Conservation (phyloP, 805 yeast genomes). For the Alloascoidea africana region DNA sequence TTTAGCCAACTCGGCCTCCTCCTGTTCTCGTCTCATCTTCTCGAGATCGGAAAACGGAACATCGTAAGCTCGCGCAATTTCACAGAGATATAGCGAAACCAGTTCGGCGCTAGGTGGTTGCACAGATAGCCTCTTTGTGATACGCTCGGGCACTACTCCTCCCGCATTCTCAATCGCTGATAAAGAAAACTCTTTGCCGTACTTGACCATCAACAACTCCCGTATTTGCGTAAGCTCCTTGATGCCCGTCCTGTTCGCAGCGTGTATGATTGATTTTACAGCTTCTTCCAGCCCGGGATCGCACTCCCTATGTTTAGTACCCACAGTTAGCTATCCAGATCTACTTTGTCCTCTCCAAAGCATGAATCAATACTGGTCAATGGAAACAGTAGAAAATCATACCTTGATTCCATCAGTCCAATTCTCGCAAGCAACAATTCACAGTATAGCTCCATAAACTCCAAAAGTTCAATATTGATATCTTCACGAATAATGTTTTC, state of each 20-base stretch:
- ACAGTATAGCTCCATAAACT: slow-evolving; percentile 67
- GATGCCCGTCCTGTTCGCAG: slow-evolving; percentile 61
- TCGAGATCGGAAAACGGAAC: slow-evolving; percentile 53
- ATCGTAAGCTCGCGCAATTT: slow-evolving; percentile 67
- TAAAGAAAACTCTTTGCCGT: slow-evolving; percentile 52
- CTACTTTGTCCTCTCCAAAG: slow-evolving; percentile 16
- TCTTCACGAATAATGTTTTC: slow-evolving; percentile 79
- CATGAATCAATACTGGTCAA: slow-evolving; percentile 13
- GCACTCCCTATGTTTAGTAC: slow-evolving; percentile 16
- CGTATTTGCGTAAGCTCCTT: slow-evolving; percentile 50
- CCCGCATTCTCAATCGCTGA: slow-evolving; percentile 36
- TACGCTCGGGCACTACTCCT: slow-evolving; percentile 49
- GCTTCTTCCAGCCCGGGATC: slow-evolving; percentile 65
- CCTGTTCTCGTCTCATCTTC: slow-evolving; percentile 14
- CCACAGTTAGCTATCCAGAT: slow-evolving; percentile 10
- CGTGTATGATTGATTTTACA: slow-evolving; percentile 48
- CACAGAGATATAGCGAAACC: slow-evolving; percentile 56
- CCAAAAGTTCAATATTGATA: slow-evolving; percentile 62
- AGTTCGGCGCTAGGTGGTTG: slow-evolving; percentile 52
- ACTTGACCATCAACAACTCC: slow-evolving; percentile 46
- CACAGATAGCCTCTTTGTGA: slow-evolving; percentile 43
- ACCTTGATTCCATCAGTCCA: slow-evolving; percentile 33
- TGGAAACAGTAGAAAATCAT: slow-evolving; percentile 1
- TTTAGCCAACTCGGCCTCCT: slow-evolving; percentile 13
- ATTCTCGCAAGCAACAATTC: slow-evolving; percentile 69